Percentiles rank a stretch among this genome's conserved stretches.
phyloP scores from a whole-genome alignment of 345 rosid genomes.

The Kandelia obovata region DNA sequence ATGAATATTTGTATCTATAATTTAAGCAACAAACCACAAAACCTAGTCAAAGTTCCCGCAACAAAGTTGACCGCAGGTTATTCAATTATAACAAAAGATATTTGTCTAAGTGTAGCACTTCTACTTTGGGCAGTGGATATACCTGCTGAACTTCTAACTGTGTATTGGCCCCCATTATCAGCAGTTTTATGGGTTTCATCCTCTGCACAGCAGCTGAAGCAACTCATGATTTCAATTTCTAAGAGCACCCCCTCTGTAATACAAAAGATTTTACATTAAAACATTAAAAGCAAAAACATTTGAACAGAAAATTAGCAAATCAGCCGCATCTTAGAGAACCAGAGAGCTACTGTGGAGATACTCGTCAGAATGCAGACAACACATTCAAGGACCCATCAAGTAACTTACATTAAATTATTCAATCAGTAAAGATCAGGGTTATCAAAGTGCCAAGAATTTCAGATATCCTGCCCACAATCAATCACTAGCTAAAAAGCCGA shows the following conservation, averaged over 20 bases:
- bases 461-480: no score
- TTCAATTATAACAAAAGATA: neutral
- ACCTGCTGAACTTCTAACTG: constrained; percentile 62
- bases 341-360: no score
- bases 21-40: neutral
- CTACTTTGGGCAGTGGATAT: constrained; percentile 9
- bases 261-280: neutral
- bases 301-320: no score
- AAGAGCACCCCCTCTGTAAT: constrained; percentile 12
- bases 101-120: neutral
- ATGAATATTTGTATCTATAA: neutral
- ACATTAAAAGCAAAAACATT: neutral
- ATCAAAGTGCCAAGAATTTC: no score
- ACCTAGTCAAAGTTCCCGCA: neutral
- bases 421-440: no score
- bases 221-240: constrained; percentile 53
- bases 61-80: neutral
- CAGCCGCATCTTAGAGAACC: no score
- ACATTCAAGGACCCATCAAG: no score
- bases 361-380: no score
- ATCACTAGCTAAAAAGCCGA: no score
- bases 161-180: constrained; percentile 57
- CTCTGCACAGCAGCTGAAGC: constrained; percentile 78
- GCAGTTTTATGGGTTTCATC: constrained; percentile 66
- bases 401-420: no score